Base-by-base conservation (phyloP, 1,284 basidiomycete species). In the Trametes polyzona region DNA sequence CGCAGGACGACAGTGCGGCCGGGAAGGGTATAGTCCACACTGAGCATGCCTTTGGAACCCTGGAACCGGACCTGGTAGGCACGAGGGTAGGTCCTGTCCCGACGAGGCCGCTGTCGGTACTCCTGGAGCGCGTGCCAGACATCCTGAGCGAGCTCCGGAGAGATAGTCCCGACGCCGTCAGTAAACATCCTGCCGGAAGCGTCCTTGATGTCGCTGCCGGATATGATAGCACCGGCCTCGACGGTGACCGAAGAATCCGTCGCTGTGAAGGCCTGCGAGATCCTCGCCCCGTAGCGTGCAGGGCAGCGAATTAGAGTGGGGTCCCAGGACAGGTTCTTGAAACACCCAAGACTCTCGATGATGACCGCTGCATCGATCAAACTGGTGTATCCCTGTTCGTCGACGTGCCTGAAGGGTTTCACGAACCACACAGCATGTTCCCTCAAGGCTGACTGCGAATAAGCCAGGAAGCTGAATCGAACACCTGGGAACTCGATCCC, bases 261-360 rank as follows among this genome's bases (percentile, higher is more conserved):
- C 0, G 88, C 79, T 0, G 88, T 90, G 67, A 91, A 90, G 0
- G 86, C 86, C 66, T 87, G 87, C 2, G 86, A 86, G 27, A 91
- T 77, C 16, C 88, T 76, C 8, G 89, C 88, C 3, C 82, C 88
- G 69, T 86, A 90, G 41, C 87, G 78, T 24, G 88, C 87, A 2
- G 88, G 87, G 58, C 84, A 87, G 46, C 72, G 72, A n/a, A 80
- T 80, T 8, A 87, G 73, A 0, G 66, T 62, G 14, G 51, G 65
- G 61, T 84, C 82, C 47, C 76, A 82, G 4, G 52, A 21, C 0
- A 82, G 72, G 29, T 75, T 67, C 5, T 76, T 69, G 62, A 88
- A 88, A 23, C 71, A 75, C 1, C 87, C 87, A 1, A 90, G 65
- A 32, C 77, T 74, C 6, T 64, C 54, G 37, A 84, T 83, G 59